Conservation (phyloP, 2,329 filamentous ascomycete genomes). For the Polychaeton citri region DNA sequence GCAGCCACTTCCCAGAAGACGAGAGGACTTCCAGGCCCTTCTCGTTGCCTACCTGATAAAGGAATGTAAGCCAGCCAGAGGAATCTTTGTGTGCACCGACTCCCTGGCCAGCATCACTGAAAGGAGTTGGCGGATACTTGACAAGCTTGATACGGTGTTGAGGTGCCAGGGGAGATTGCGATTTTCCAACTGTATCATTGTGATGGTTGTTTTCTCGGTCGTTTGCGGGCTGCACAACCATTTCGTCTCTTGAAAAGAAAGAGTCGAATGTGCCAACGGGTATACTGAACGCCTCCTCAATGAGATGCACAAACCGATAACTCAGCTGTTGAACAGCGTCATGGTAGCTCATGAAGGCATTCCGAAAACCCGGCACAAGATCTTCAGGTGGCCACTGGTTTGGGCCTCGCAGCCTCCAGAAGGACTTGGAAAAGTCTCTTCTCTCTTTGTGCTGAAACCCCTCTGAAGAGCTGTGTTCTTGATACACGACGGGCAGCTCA, state of each 20-base stretch:
- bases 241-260: too few relatives aligned
- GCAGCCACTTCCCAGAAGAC: slow-evolving; percentile 35
- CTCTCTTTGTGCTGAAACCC: background rate
- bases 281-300: slow-evolving; percentile 42
- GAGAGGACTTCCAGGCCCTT: slow-evolving; percentile 40
- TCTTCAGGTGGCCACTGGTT: slow-evolving; percentile 24
- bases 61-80: slow-evolving; percentile 51
- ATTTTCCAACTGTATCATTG: too few relatives aligned
- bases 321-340: slow-evolving; percentile 37
- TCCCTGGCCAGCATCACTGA: slow-evolving; percentile 28
- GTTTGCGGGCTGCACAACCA: too few relatives aligned
- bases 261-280: slow-evolving; percentile 35
- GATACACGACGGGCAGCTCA: slow-evolving; percentile 32
- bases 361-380: slow-evolving; percentile 18
- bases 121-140: slow-evolving; percentile 32
- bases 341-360: slow-evolving; percentile 32
- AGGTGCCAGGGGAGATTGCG: slow-evolving; percentile 13
- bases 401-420: slow-evolving; percentile 28
- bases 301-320: slow-evolving; percentile 41
- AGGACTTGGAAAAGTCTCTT: slow-evolving; percentile 18
- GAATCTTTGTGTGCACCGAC: slow-evolving; percentile 52
- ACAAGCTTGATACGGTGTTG: slow-evolving; percentile 49
- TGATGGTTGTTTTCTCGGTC: background rate
- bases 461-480: slow-evolving; percentile 4
- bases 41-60: slow-evolving; percentile 45